Evolutionary conservation across 345 rosid species (phyloP).

Genomic region (Dipteronia dyeriana): DNA sequence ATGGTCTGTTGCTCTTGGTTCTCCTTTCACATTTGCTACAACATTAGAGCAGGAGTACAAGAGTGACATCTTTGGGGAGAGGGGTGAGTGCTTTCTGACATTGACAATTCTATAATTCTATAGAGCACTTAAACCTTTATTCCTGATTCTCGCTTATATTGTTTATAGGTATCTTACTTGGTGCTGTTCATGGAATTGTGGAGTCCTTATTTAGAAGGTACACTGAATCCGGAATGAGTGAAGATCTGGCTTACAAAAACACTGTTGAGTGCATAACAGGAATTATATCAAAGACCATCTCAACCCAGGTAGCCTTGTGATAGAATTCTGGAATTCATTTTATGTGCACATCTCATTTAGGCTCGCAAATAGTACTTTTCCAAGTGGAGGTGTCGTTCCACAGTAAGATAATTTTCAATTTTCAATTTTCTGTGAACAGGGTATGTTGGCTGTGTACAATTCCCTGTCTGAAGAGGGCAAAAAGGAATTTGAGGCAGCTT

Average conservation of each 20-base stretch:
- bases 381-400: neutral
- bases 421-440: conserved; percentile 42
- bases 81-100: conserved; percentile 48
- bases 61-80: conserved; percentile 96
- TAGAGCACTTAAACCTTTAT: neutral
- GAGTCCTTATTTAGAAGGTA: conserved; percentile 81
- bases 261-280: conserved; percentile 95
- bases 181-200: conserved; percentile 88
- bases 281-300: conserved; percentile 71
- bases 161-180: conserved; percentile 72
- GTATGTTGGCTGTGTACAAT: conserved; percentile 87
- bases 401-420: neutral
- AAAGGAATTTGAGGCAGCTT: conserved; percentile 73
- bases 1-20: conserved; percentile 94
- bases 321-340: neutral
- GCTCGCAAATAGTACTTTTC: neutral
- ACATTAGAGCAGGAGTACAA: conserved; percentile 89
- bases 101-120: neutral
- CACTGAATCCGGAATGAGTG: conserved; percentile 77
- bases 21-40: conserved; percentile 88
- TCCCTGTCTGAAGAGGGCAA: conserved; percentile 76
- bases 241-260: conserved; percentile 76
- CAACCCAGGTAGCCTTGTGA: conserved; percentile 57
- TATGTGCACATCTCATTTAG: neutral
- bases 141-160: conserved; percentile 11